Evolutionary conservation across 768 basidiomycete species (phyloP), one percentile per base, ranked within the genome.

Genomic region (Udeniomyces megalosporus): DNA sequence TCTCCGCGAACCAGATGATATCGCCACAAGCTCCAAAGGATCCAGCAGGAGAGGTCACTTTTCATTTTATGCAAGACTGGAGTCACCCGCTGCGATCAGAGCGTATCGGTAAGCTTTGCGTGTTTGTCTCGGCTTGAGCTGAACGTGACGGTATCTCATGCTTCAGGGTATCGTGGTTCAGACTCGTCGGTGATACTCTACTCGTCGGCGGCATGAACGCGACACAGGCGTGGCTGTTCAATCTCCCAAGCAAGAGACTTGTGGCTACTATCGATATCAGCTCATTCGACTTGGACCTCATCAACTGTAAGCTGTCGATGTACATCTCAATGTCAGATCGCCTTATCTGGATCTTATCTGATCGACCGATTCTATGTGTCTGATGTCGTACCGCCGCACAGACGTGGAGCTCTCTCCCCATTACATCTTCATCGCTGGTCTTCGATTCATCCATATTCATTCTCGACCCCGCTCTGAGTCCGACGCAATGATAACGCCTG

Each of bases 351-450:
- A 10, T 8, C 42, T 52, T 20, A n/a, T 52, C 50, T 7, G 20
- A 8, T 20, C 20, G 11, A 31, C 50, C 7, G 8, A 28, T 28
- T 31, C 29, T 32, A 3, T 20, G 10, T 32, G n/a, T n/a, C n/a
- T n/a, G n/a, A n/a, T n/a, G n/a, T n/a, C n/a, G n/a, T n/a, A n/a
- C n/a, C n/a, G n/a, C n/a, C 7, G 2, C 8, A 32, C 60, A 61
- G 60, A 61, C 42, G 60, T 61, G 22, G 60, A 61, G 44, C 35
- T 53, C 42, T 52, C 60, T 12, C 51, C 51, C 15, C 34, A 35
- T 26, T 49, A 61, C 38, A 53, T 61, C 35, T 42, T 61, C 38
- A 35, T 61, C 20, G 24, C 45, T 34, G 60, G 60, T 20, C 52
- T 14, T 2, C 51, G 53, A 32, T 61, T 42, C 44, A 32, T 61